A percentile compares a stretch with the other conserved stretches of the same genome.
Evolutionary conservation across 2,329 filamentous ascomycete species (phyloP).

Genomic region (Didymellaceae sp.): DNA sequence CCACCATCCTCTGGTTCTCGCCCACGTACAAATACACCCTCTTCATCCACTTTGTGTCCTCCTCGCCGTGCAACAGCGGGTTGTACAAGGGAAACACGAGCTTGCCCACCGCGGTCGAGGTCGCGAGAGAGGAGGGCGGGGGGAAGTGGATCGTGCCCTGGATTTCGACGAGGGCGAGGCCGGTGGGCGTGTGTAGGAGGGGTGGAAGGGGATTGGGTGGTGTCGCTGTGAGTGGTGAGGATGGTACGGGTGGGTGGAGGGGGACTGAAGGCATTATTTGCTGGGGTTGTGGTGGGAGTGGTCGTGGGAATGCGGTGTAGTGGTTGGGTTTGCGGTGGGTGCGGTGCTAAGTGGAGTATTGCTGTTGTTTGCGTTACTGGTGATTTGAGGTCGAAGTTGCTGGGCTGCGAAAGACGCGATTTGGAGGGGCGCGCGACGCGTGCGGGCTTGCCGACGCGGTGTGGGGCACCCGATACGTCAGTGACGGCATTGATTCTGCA

Average conservation of each 20-base stretch:
- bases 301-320: not conserved
- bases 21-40: conserved; percentile 87
- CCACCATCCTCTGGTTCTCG: conserved; percentile 84
- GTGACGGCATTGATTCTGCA: conserved; percentile 1
- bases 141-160: conserved; percentile 89
- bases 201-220: conserved; percentile 70
- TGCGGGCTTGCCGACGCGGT: conserved; percentile 8
- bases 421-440: conserved; percentile 23
- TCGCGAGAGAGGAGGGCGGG: conserved; percentile 28
- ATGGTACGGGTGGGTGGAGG: conserved; percentile 27
- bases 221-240: conserved; percentile 11
- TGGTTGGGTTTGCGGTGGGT: not conserved
- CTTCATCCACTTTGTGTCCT: conserved; percentile 83
- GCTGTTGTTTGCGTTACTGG: not conserved
- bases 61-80: conserved; percentile 51
- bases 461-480: no score
- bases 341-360: not conserved
- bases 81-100: conserved; percentile 80
- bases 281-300: not conserved
- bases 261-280: conserved; percentile 41
- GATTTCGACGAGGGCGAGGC: conserved; percentile 87
- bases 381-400: not conserved
- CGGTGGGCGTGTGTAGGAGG: conserved; percentile 87
- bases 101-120: conserved; percentile 67
- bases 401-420: not conserved